Evolutionary conservation across 1,284 basidiomycete species (phyloP), one percentile per base, ranked within the genome.

Genomic region (Tilletia horrida): DNA sequence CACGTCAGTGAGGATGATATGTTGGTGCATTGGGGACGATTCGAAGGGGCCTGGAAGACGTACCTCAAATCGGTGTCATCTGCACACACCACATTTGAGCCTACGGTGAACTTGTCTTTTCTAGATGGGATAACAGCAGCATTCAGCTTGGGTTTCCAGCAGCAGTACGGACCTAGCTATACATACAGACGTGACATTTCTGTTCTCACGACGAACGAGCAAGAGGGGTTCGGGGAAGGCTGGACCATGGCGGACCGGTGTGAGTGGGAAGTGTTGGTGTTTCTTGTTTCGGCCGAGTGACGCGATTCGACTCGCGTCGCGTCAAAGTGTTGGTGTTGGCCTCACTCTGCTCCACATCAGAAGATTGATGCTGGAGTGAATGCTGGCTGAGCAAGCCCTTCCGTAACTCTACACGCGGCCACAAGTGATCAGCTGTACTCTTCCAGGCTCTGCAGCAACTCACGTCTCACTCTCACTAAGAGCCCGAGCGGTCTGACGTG

Each of bases 31-130:
- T 48, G 45, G 7, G 45, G 45, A 40, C 35, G 35, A 6, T 40
- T 11, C 35, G 35, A 40, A 40, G 35, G 6, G 35, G 35, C 35
- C 4, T 4, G 4, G 6, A 40, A 40, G 11, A 27, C 61, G 31
- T 29, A 59, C 66, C 40, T 27, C 18, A 78, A 65, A 42, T 78
- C 75, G 50, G 74, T 71, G 21, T 76, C 71, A n/a, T 70, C 65
- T 3, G 73, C 73, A 52, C 75, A 75, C 57, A 71, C 65, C 67
- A 76, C 74, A 40, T 71, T 66, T 1, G 70, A 71, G 35, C 76
- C 76, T 23, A 76, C 71, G 40, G 66, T 70, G 27, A 77, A 66
- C 59, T 76, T 76, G 69, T 75, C 74, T 25, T 68, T 67, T 64
- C 73, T 74, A 52, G 27, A 25, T 14, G 18, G 21, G 50, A 25